phyloP scores from a whole-genome alignment of 768 basidiomycete species.

The Boletellus emodensis region DNA sequence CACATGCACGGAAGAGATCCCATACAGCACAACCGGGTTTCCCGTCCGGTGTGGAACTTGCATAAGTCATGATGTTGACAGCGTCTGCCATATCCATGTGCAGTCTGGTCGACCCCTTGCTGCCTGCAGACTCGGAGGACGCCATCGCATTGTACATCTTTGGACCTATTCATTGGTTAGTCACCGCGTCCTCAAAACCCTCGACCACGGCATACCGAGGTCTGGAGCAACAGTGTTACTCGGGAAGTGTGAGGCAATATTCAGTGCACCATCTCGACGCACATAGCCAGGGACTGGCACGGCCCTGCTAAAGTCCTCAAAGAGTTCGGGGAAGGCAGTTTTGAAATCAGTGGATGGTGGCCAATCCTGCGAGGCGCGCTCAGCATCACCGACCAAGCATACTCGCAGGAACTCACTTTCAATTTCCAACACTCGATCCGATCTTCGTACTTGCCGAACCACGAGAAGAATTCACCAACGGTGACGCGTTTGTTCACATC shows the following conservation, averaged over 20 bases:
- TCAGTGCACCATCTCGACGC: conserved; percentile 83
- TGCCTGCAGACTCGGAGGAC: conserved; percentile 59
- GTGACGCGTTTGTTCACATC: conserved; percentile 59
- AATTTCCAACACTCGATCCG: conserved; percentile 65
- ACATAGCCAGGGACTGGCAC: conserved; percentile 89
- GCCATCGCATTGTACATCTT: conserved; percentile 95
- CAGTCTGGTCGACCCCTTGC: conserved; percentile 80
- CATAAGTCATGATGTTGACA: conserved; percentile 84
- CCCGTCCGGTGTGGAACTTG: conserved; percentile 53
- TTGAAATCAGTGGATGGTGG: conserved; percentile 85
- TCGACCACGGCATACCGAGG: conserved; percentile 48
- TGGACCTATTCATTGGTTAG: conserved; percentile 51
- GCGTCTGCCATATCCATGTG: conserved; percentile 97
- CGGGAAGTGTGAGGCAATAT: conserved; percentile 89
- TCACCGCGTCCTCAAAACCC: background rate
- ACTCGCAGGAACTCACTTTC: conserved; percentile 48
- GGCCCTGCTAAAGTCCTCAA: conserved; percentile 75
- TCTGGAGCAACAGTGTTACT: conserved; percentile 74
- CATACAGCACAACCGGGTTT: conserved; percentile 79
- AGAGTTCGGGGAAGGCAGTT: conserved; percentile 77
- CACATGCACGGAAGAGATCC: conserved; percentile 84
- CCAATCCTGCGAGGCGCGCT: conserved; percentile 66
- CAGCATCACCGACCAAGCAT: background rate
- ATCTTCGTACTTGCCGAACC: conserved; percentile 67
- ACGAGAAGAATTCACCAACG: conserved; percentile 74